Conservation (phyloP, 352 stramenopile genomes). For the Paralagenidium karlingii region DNA sequence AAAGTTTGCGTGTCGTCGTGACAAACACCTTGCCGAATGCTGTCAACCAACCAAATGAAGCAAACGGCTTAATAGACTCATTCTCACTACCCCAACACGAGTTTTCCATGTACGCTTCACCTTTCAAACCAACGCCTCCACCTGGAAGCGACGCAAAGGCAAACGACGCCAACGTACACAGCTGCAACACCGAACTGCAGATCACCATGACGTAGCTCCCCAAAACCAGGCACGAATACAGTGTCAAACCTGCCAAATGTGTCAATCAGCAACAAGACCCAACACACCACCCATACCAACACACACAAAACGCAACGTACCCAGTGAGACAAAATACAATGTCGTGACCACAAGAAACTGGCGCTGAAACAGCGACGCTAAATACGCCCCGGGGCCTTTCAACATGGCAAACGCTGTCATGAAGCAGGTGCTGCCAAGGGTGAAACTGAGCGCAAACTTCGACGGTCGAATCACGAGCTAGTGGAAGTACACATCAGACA, state of each 20-base stretch:
- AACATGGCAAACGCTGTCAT: slow-evolving; percentile 72
- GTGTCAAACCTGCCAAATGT: slow-evolving; percentile 25
- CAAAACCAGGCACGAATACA: slow-evolving; percentile 75
- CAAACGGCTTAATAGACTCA: too few relatives aligned
- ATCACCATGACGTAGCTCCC: slow-evolving; percentile 78
- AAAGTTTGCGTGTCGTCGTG: neutral
- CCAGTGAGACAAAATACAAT: slow-evolving; percentile 56
- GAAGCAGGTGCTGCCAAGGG: slow-evolving; percentile 58
- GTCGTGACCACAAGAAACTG: slow-evolving; percentile 50
- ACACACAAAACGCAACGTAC: slow-evolving; percentile 10
- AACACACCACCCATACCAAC: neutral
- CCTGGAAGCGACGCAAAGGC: slow-evolving; percentile 46
- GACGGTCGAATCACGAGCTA: slow-evolving; percentile 71
- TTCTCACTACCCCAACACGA: too few relatives aligned
- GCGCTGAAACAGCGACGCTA: slow-evolving; percentile 38
- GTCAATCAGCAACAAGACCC: neutral
- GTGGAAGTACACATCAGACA: slow-evolving; percentile 1
- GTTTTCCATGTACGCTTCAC: too few relatives aligned
- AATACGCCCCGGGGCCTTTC: slow-evolving; percentile 46
- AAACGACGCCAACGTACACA: slow-evolving; percentile 43
- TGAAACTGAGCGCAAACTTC: slow-evolving; percentile 77
- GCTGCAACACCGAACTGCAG: slow-evolving; percentile 50
- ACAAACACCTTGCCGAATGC: too few relatives aligned
- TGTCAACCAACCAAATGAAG: too few relatives aligned
- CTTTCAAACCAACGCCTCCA: slow-evolving; percentile 47